These are phyloP conservation scores for Sclerotinia spermophila DNA, from an alignment of 2,329 filamentous ascomycete genomes.

Conservation along the genomic window DNA sequence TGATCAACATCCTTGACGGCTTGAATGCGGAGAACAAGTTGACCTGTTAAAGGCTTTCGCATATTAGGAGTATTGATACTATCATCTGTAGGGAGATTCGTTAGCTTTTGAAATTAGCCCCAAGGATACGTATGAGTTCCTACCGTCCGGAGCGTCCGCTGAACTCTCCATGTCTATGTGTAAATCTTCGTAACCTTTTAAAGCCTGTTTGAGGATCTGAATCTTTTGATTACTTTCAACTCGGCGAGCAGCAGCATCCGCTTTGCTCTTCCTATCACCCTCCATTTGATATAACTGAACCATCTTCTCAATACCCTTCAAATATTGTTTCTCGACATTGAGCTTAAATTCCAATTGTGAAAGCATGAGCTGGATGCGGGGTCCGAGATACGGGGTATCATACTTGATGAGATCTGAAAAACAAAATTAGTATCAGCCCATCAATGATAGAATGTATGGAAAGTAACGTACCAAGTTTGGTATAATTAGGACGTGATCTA, in stretches of 20 bases:
- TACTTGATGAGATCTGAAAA: constrained; percentile 93
- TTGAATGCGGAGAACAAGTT: constrained; percentile 80
- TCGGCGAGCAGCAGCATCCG: constrained; percentile 82
- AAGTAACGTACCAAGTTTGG: constrained; percentile 77
- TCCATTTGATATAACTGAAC: constrained; percentile 96
- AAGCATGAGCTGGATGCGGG: constrained; percentile 97
- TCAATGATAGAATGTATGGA: not conserved
- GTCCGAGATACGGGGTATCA: constrained; percentile 90
- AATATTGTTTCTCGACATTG: constrained; percentile 97
- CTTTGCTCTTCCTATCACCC: constrained; percentile 91
- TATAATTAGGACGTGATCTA: constrained; percentile 83
- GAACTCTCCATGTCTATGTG: constrained; percentile 85
- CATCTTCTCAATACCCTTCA: constrained; percentile 99
- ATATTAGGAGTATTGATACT: constrained; percentile 94
- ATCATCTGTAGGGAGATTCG: constrained; percentile 62
- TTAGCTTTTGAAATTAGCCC: constrained; percentile 8
- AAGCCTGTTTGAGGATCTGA: constrained; percentile 85
- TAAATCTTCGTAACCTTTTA: constrained; percentile 95
- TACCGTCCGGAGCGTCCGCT: constrained; percentile 76
- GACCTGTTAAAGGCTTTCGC: constrained; percentile 91
- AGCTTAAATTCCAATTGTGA: constrained; percentile 98
- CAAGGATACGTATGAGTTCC: constrained; percentile 31
- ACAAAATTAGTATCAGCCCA: constrained; percentile 23
- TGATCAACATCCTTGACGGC: constrained; percentile 95
- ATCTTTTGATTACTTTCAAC: constrained; percentile 99